Percentiles rank a stretch among this genome's conserved stretches.
These are phyloP conservation scores for Podosphaera fusca DNA, from an alignment of 2,329 filamentous ascomycete genomes.

Conservation along the genomic window DNA sequence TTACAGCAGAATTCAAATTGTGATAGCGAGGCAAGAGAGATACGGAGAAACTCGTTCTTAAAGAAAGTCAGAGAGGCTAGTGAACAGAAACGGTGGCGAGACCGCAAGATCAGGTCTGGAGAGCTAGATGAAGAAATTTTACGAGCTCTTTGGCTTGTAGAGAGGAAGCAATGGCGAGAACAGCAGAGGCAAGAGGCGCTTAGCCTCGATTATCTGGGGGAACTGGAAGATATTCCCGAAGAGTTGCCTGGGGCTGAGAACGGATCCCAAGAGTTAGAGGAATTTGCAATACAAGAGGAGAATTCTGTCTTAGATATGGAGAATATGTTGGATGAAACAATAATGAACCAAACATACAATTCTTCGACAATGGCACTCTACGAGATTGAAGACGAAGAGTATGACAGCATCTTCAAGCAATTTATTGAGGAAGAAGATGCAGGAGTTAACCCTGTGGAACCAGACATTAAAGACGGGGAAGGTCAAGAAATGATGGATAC, in stretches of 20 bases:
- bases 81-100: conserved; percentile 35
- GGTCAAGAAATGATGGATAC: conserved; percentile 15
- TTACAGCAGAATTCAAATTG: conserved; percentile 5
- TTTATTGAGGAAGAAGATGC: conserved; percentile 25
- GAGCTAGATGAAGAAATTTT: conserved; percentile 32
- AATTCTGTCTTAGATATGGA: not conserved
- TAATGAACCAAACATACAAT: conserved; percentile 25
- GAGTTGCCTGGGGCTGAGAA: conserved; percentile 5
- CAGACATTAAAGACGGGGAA: conserved; percentile 9
- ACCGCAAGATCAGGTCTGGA: conserved; percentile 21
- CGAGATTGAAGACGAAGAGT: conserved; percentile 31
- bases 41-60: conserved; percentile 43
- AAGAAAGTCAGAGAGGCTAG: conserved; percentile 37
- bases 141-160: conserved; percentile 18
- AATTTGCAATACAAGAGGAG: conserved; percentile 2
- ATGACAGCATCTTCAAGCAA: conserved; percentile 43
- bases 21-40: conserved; percentile 31
- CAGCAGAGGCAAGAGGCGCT: conserved; percentile 5
- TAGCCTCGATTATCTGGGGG: conserved; percentile 5
- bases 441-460: conserved; percentile 10
- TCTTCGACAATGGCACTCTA: conserved; percentile 8
- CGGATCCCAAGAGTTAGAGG: not conserved
- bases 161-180: conserved; percentile 15
- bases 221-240: conserved; percentile 10
- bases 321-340: conserved; percentile 15